phyloP scores from a whole-genome alignment of 441 rosid species.

The Arabidopsis hybrid region DNA sequence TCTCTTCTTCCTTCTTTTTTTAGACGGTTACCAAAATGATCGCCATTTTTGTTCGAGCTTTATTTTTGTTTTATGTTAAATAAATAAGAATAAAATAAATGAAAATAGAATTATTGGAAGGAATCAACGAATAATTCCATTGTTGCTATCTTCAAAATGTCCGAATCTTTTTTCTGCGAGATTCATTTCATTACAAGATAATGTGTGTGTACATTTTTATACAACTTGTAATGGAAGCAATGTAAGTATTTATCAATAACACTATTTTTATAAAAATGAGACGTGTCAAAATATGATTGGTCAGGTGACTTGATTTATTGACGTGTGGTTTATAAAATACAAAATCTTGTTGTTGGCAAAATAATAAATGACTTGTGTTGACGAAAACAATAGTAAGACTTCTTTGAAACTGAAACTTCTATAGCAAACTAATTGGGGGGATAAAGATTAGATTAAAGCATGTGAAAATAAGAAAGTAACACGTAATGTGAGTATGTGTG shows the following conservation, averaged over 20 bases:
- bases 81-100: neutral
- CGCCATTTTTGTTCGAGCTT: conserved; percentile 22
- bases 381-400: neutral
- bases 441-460: neutral
- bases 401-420: neutral
- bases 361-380: neutral
- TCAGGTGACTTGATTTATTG: neutral
- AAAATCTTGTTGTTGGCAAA: neutral
- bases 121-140: conserved; percentile 47
- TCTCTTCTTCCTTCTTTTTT: neutral
- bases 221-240: conserved; percentile 34
- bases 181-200: neutral
- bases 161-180: conserved; percentile 36
- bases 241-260: neutral
- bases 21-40: conserved; percentile 43
- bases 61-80: neutral
- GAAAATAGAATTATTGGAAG: conserved; percentile 11
- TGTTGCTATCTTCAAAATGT: conserved; percentile 31
- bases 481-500: neutral
- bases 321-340: neutral
- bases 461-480: neutral
- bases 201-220: conserved; percentile 32
- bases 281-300: neutral
- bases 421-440: no score
- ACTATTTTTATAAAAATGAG: neutral